Evolutionary conservation across 176 grass and related monocot genomes (phyloP).

Genomic region (Hsuehochloa calcarea): DNA sequence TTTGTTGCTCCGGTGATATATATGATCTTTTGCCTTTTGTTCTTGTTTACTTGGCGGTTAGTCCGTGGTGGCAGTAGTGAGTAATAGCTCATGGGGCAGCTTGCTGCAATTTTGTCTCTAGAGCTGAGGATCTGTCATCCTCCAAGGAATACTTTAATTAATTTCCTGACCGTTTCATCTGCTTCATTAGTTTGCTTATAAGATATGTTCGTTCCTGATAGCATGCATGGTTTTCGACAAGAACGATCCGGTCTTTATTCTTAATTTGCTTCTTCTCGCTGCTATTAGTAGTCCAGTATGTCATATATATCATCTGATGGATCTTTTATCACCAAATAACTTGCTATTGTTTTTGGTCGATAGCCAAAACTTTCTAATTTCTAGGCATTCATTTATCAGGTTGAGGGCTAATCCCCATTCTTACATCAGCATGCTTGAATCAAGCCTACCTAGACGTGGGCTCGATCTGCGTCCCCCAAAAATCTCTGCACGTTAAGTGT

Average conservation of each 20-base stretch:
- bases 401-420: not conserved
- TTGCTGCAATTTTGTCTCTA: not conserved
- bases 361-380: not conserved
- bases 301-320: not conserved
- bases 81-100: not conserved
- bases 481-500: not conserved
- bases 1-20: not conserved
- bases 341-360: not conserved
- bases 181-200: not conserved
- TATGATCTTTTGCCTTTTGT: not conserved
- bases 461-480: not conserved
- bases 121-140: not conserved
- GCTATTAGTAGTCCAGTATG: not conserved
- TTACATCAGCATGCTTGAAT: not conserved
- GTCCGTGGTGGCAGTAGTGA: not conserved
- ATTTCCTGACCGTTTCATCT: not conserved
- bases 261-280: not conserved
- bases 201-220: not conserved
- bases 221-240: not conserved
- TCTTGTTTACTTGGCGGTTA: not conserved
- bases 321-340: not conserved
- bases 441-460: not conserved
- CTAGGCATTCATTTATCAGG: not conserved
- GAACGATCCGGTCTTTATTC: not conserved
- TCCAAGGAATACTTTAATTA: not conserved